Conservation (phyloP, 805 yeast species). For the Teunomyces lycoperdinae region DNA sequence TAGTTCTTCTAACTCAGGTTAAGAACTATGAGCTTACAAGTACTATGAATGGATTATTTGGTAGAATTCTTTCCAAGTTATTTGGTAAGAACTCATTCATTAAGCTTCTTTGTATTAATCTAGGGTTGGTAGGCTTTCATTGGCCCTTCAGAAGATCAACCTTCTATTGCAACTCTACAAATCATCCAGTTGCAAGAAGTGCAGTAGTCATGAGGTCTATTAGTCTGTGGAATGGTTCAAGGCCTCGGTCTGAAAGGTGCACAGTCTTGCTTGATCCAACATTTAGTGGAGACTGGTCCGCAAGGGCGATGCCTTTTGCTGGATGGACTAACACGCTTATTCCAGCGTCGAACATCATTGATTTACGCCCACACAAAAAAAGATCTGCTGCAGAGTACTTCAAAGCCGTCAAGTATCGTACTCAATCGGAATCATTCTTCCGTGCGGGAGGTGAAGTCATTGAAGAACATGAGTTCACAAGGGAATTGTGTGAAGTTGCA, state of each 20-base stretch:
- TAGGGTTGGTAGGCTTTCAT: slow-evolving; percentile 42
- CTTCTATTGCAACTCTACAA: slow-evolving; percentile 36
- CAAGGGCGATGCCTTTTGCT: slow-evolving; percentile 30
- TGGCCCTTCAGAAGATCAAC: slow-evolving; percentile 45
- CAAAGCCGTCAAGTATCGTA: slow-evolving; percentile 40
- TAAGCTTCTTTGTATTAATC: slow-evolving; percentile 31
- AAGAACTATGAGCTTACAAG: slow-evolving; percentile 38
- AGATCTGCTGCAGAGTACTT: slow-evolving; percentile 31
- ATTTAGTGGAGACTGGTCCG: slow-evolving; percentile 29
- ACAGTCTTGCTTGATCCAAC: slow-evolving; percentile 37
- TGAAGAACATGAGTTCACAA: slow-evolving; percentile 29
- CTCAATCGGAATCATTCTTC: slow-evolving; percentile 32
- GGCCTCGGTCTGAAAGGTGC: slow-evolving; percentile 20
- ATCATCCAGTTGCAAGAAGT: slow-evolving; percentile 38
- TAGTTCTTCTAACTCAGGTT: slow-evolving; percentile 33
- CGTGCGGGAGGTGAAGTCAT: slow-evolving; percentile 33
- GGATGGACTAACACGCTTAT: slow-evolving; percentile 36
- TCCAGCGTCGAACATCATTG: slow-evolving; percentile 41
- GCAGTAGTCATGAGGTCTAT: slow-evolving; percentile 39
- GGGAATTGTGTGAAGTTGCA: slow-evolving; percentile 26
- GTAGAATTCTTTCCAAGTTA: slow-evolving; percentile 13
- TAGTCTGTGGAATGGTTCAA: slow-evolving; percentile 30
- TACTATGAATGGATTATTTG: slow-evolving; percentile 25
- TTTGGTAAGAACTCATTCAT: slow-evolving; percentile 29
- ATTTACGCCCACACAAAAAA: slow-evolving; percentile 32